These are phyloP conservation scores for Styphnolobium japonicum DNA, from an alignment of 306 rosid species.

Conservation along the genomic window DNA sequence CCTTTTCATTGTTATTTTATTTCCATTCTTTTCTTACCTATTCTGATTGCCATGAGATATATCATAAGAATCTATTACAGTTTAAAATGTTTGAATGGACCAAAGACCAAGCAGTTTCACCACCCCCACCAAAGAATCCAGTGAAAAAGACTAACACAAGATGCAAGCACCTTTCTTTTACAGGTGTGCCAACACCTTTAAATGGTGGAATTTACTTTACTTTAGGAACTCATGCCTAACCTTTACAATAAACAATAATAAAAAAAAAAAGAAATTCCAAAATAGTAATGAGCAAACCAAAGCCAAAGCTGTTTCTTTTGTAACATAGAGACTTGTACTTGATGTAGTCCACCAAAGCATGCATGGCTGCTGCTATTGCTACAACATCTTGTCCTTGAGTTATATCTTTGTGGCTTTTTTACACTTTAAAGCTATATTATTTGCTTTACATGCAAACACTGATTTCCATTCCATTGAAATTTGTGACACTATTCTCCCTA, in stretches of 20 bases:
- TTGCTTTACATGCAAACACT: slow-evolving; percentile 13
- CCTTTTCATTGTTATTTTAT: neutral
- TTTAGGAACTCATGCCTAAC: slow-evolving; percentile 33
- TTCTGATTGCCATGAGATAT: neutral
- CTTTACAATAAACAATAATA: slow-evolving; percentile 7
- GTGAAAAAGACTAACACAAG: slow-evolving; percentile 34
- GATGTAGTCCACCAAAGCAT: slow-evolving; percentile 22
- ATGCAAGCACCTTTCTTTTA: slow-evolving; percentile 34
- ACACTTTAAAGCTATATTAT: neutral
- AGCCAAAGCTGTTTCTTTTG: slow-evolving; percentile 14
- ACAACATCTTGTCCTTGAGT: neutral
- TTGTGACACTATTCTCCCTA: neutral
- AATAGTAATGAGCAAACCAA: slow-evolving; percentile 15
- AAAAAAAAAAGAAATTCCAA: neutral
- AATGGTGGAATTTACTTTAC: slow-evolving; percentile 42
- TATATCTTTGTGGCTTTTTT: neutral
- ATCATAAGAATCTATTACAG: neutral
- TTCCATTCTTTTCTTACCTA: neutral
- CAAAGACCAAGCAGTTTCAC: slow-evolving; percentile 36
- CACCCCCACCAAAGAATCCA: slow-evolving; percentile 30
- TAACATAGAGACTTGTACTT: slow-evolving; percentile 10
- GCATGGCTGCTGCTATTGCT: slow-evolving; percentile 19
- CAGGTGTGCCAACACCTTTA: slow-evolving; percentile 34
- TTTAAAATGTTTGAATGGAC: slow-evolving; percentile 32
- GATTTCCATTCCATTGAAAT: neutral